Base-by-base conservation (phyloP, 371 early-diverging fungal genomes). In the Apophysomyces variabilis region DNA sequence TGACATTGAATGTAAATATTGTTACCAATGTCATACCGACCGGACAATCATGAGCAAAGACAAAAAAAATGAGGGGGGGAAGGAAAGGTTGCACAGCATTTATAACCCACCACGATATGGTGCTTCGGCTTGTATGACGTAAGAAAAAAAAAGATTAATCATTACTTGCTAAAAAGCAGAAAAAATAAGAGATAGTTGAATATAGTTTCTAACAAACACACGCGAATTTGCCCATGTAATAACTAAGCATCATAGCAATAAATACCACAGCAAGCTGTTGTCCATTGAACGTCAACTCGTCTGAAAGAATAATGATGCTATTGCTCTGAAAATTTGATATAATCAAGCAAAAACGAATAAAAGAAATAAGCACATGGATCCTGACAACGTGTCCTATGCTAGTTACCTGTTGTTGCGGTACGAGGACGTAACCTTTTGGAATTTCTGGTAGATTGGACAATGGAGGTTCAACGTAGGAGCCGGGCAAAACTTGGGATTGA, bases 141-240 rank as follows among this genome's bases (percentile, higher is more conserved):
- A 26, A 26, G 3, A 26, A 26, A 1, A 26, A 26, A 26, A 26
- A 26, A 45, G 21, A 50, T 50, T 50, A 21, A 26, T 50, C 54
- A 50, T 21, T 50, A 21, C 54, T 50, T 9, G 8, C 32, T 26
- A 26, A 26, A 26, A 26, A 26, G 32, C 32, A 26, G 32, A 26
- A 26, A 26, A 26, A 26, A 26, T 50, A 21, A 4, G 41, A 50
- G 21, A 50, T 50, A 26, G 54, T 50, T 18, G n/a, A 21, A 21
- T n/a, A 4, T n/a, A 21, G n/a, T 4, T 21, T 50, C 21, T 43
- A 60, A 61, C 75, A 76, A 18, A 63, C 47, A 35, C 76, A 80
- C 8, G 79, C 79, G 26, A 83, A 73, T 68, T 79, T 83, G 65
- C 81, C 81, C 76, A 79, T 76, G 65, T 83, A 83, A 46, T 83